These are phyloP conservation scores for Capronia americana DNA, from an alignment of 2,329 filamentous ascomycete genomes.

Conservation along the genomic window DNA sequence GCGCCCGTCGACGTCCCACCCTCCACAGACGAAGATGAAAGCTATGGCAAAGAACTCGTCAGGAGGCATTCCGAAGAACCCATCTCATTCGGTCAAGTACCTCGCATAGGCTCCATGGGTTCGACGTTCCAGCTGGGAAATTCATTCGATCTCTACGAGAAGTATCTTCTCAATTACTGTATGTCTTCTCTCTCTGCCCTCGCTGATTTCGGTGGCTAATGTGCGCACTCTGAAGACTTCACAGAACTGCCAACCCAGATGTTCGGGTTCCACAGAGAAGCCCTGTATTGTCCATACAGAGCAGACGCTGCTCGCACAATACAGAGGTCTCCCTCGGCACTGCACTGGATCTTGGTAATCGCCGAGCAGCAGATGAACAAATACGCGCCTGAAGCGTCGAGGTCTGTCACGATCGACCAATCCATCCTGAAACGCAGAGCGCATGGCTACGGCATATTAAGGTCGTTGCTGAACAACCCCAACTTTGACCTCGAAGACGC, in stretches of 20 bases:
- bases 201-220: constrained; percentile 1
- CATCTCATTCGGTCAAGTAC: not conserved
- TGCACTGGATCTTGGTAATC: constrained; percentile 21
- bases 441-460: constrained; percentile 15
- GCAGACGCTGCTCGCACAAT: constrained; percentile 17
- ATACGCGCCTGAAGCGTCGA: constrained; percentile 2
- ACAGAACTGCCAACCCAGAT: constrained; percentile 18
- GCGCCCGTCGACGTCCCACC: not conserved
- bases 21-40: constrained; percentile 5
- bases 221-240: constrained; percentile 7
- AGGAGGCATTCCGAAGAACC: constrained; percentile 6
- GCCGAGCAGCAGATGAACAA: constrained; percentile 20
- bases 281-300: constrained; percentile 17
- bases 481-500: constrained; percentile 17
- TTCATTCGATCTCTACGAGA: constrained; percentile 16
- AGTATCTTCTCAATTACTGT: constrained; percentile 22
- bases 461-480: constrained; percentile 9
- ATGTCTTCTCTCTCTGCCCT: not conserved
- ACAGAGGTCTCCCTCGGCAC: constrained; percentile 16
- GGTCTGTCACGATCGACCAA: constrained; percentile 6
- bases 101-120: constrained; percentile 8
- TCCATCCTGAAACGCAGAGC: constrained; percentile 20
- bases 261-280: constrained; percentile 17
- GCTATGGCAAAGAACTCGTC: not conserved
- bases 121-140: constrained; percentile 12